phyloP scores from a whole-genome alignment of 1,284 basidiomycete genomes.

The Neonothopanus nambi region DNA sequence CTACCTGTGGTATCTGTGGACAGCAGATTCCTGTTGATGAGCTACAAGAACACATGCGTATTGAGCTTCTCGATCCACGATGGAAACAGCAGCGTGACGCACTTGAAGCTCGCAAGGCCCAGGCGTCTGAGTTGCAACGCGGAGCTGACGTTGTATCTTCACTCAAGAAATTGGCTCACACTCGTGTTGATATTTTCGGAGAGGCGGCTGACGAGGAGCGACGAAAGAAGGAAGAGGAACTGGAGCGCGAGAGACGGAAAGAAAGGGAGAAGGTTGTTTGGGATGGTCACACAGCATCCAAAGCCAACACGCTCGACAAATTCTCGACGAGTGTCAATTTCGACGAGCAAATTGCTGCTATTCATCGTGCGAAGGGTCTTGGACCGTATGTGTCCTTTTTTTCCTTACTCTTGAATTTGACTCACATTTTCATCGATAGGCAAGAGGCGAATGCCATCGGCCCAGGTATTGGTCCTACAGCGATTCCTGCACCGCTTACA shows the following conservation, averaged over 20 bases:
- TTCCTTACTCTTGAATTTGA: conserved; percentile 13
- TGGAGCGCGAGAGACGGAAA: conserved; percentile 73
- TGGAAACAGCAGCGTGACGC: conserved; percentile 95
- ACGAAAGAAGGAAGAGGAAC: conserved; percentile 82
- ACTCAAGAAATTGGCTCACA: conserved; percentile 86
- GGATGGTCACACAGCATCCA: conserved; percentile 94
- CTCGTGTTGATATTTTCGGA: conserved; percentile 94
- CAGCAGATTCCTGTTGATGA: conserved; percentile 95
- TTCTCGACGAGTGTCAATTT: conserved; percentile 90
- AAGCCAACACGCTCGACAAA: conserved; percentile 84
- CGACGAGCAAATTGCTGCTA: conserved; percentile 93
- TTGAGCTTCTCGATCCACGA: conserved; percentile 94
- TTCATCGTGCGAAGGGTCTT: conserved; percentile 87
- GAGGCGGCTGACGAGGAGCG: conserved; percentile 87
- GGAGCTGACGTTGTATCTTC: conserved; percentile 92
- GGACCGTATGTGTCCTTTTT: conserved; percentile 59
- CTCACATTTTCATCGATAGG: conserved; percentile 33
- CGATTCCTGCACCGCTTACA: conserved; percentile 64
- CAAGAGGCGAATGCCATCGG: conserved; percentile 77
- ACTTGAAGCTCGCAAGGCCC: conserved; percentile 85
- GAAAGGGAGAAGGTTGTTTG: conserved; percentile 92
- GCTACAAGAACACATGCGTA: conserved; percentile 96
- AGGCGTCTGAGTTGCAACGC: conserved; percentile 84
- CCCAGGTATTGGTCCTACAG: conserved; percentile 80
- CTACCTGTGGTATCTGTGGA: conserved; percentile 90